Percentiles rank a stretch among this genome's conserved stretches.
Evolutionary conservation across 768 basidiomycete species (phyloP).

Genomic region (Xanthoconium purpureum): DNA sequence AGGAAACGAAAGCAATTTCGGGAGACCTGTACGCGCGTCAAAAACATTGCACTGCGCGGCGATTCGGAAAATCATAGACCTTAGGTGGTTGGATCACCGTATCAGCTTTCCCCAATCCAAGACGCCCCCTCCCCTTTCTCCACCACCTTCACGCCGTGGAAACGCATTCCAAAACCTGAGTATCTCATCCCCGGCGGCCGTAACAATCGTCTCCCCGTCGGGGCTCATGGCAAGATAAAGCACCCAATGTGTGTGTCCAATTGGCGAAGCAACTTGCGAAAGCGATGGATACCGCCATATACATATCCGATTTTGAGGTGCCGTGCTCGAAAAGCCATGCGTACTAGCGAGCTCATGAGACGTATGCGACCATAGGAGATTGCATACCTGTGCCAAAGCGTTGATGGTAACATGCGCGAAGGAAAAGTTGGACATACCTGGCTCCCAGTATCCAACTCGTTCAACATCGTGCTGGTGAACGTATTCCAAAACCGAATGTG

Average conservation of each 20-base stretch:
- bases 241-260: conserved; percentile 90
- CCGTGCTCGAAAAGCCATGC: conserved; percentile 92
- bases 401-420: not conserved
- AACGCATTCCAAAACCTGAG: conserved; percentile 98
- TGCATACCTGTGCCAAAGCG: conserved; percentile 73
- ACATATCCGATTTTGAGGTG: conserved; percentile 94
- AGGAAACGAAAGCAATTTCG: not conserved
- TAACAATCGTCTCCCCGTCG: conserved; percentile 97
- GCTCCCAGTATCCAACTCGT: conserved; percentile 90
- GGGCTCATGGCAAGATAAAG: conserved; percentile 97
- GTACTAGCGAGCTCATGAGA: conserved; percentile 98
- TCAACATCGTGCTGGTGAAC: conserved; percentile 77
- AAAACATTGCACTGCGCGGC: not conserved
- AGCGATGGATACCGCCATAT: conserved; percentile 94
- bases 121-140: conserved; percentile 1
- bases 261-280: conserved; percentile 91
- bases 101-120: too few species aligned
- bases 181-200: conserved; percentile 97
- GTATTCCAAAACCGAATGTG: conserved; percentile 99
- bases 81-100: not conserved
- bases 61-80: not conserved
- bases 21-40: not conserved
- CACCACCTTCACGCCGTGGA: conserved; percentile 59
- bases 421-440: conserved; percentile 52
- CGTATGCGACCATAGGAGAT: conserved; percentile 92